Percentiles rank a stretch among this genome's conserved stretches.
phyloP scores from a whole-genome alignment of 345 rosid genomes.

The Eucalyptus regnans region DNA sequence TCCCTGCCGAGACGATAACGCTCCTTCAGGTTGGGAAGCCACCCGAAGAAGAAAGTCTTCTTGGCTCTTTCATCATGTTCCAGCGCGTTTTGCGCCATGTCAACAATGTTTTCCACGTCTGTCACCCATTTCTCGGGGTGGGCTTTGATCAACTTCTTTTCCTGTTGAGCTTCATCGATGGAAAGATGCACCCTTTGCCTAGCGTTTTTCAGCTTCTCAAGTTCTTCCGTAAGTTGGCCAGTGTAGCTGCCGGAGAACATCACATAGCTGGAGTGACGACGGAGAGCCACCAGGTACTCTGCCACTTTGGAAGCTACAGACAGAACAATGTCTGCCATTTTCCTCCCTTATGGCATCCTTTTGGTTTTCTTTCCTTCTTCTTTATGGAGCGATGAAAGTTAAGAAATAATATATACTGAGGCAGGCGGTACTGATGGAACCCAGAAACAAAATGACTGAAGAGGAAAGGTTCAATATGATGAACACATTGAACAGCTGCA shows the following conservation, averaged over 20 bases:
- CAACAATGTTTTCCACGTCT: rapidly evolving
- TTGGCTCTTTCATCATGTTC: not conserved
- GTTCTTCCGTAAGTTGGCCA: not conserved
- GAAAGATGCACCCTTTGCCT: not conserved
- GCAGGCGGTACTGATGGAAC: not conserved
- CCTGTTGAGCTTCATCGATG: not conserved
- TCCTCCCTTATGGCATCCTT: not conserved
- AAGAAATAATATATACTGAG: too few relatives aligned
- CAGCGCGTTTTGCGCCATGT: rapidly evolving
- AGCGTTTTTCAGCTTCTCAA: not conserved
- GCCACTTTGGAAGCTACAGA: not conserved
- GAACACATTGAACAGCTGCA: not conserved
- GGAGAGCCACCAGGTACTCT: not conserved
- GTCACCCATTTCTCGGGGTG: not conserved
- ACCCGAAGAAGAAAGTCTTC: not conserved
- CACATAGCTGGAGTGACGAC: not conserved
- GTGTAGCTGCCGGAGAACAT: not conserved
- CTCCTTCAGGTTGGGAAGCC: not conserved
- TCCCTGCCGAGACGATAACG: not conserved
- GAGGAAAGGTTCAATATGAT: not conserved
- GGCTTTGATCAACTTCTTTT: not conserved
- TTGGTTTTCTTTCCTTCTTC: too few relatives aligned
- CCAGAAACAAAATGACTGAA: not conserved
- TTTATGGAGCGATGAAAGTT: too few relatives aligned
- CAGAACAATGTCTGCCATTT: not conserved